A percentile compares a stretch with the other conserved stretches of the same genome.
These are phyloP conservation scores for Aspergillus tanneri DNA, from an alignment of 2,329 filamentous ascomycete genomes.

Conservation along the genomic window DNA sequence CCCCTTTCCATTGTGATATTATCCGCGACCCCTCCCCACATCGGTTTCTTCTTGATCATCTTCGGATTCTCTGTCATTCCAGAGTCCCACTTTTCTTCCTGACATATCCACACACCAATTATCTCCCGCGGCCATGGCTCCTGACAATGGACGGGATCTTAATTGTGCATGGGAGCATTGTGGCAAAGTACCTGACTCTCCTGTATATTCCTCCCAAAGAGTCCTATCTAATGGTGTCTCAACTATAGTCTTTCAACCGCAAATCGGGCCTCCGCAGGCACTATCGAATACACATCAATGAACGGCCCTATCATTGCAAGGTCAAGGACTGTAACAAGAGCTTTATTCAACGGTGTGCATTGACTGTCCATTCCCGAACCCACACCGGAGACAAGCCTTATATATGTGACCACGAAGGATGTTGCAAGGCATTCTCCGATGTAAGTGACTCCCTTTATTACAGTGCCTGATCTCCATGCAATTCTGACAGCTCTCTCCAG, in stretches of 20 bases:
- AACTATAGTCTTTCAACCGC: constrained; percentile 47
- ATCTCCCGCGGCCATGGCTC: constrained; percentile 38
- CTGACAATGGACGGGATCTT: constrained; percentile 43
- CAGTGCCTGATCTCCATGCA: no score
- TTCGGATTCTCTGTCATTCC: constrained; percentile 2
- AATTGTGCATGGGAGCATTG: no score
- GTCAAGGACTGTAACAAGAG: constrained; percentile 48
- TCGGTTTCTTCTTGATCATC: constrained; percentile 1
- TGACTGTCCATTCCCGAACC: constrained; percentile 47
- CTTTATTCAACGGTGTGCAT: constrained; percentile 49
- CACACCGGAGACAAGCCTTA: no score
- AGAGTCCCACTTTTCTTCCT: constrained; percentile 2
- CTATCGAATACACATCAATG: constrained; percentile 50
- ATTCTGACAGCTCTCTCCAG: no score
- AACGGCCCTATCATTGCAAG: constrained; percentile 48
- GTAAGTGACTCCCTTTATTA: no score
- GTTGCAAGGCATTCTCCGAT: no score
- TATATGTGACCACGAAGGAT: no score
- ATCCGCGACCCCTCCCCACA: background rate
- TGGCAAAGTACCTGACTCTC: constrained; percentile 41
- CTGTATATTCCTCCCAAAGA: background rate
- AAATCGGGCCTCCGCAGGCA: constrained; percentile 50
- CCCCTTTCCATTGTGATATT: background rate
- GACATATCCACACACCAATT: background rate
- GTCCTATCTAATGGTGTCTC: constrained; percentile 1